Percentiles rank a stretch among this genome's conserved stretches.
These are phyloP conservation scores for Aaosphaeria pasadenensis DNA, from an alignment of 2,329 filamentous ascomycete species.

Conservation along the genomic window DNA sequence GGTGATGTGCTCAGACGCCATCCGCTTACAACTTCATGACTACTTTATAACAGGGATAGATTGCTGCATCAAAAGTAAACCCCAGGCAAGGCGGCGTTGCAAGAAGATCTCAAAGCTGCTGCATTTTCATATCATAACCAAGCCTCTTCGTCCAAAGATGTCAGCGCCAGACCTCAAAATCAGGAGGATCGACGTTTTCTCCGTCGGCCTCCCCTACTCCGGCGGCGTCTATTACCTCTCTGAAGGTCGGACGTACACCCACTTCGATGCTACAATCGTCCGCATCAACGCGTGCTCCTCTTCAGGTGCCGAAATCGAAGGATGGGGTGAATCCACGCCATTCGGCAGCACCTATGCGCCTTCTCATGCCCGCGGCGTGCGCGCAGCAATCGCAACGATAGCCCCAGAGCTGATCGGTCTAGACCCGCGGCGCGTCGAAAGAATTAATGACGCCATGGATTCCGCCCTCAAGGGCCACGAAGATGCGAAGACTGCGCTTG, in stretches of 20 bases:
- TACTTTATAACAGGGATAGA: too few relatives aligned
- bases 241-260: constrained; percentile 13
- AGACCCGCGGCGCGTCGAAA: constrained; percentile 21
- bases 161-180: constrained; percentile 5
- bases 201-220: constrained; percentile 16
- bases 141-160: not conserved
- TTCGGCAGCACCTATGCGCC: constrained; percentile 19
- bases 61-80: too few relatives aligned
- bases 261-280: constrained; percentile 23
- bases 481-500: constrained; percentile 16
- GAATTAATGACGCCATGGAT: constrained; percentile 28
- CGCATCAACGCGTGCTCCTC: constrained; percentile 8
- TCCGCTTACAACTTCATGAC: too few relatives aligned
- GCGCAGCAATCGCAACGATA: constrained; percentile 21
- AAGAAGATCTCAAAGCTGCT: too few relatives aligned
- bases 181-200: constrained; percentile 18
- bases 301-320: constrained; percentile 15
- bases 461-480: constrained; percentile 15
- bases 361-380: constrained; percentile 17
- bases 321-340: constrained; percentile 25
- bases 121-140: too few relatives aligned
- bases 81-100: too few relatives aligned
- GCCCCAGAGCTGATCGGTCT: constrained; percentile 20
- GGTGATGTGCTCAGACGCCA: too few relatives aligned
- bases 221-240: constrained; percentile 13